Conservation (phyloP, 2,329 filamentous ascomycete species). For the Colletotrichum simmondsii region DNA sequence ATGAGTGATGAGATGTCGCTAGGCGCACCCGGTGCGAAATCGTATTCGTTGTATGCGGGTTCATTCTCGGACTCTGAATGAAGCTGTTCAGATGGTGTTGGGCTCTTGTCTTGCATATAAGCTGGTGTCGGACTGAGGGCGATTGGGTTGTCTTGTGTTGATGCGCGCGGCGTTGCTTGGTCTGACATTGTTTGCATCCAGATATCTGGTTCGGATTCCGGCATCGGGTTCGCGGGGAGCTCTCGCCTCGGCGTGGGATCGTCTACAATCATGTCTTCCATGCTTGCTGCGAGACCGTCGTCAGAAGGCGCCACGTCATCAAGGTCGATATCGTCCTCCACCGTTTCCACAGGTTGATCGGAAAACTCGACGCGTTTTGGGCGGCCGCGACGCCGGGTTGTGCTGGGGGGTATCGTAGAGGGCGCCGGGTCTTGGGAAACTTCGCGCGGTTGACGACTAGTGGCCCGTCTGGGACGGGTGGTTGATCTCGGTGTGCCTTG, state of each 20-base stretch:
- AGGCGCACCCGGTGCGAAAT: slow-evolving; percentile 25
- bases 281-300: slow-evolving; percentile 35
- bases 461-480: slow-evolving; percentile 36
- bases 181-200: slow-evolving; percentile 57
- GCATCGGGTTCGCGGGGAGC: background rate
- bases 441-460: slow-evolving; percentile 15
- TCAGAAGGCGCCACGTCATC: slow-evolving; percentile 14
- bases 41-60: slow-evolving; percentile 21
- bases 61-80: slow-evolving; percentile 27
- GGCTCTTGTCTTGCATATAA: slow-evolving; percentile 15
- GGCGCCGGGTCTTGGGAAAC: slow-evolving; percentile 20
- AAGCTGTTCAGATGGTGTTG: slow-evolving; percentile 22
- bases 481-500: slow-evolving; percentile 46
- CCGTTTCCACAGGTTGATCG: slow-evolving; percentile 37
- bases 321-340: slow-evolving; percentile 33
- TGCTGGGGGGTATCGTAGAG: slow-evolving; percentile 7
- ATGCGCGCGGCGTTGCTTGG: slow-evolving; percentile 47
- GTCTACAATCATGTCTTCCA: slow-evolving; percentile 44
- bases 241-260: slow-evolving; percentile 40
- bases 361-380: slow-evolving; percentile 29
- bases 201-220: slow-evolving; percentile 54
- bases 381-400: slow-evolving; percentile 16
- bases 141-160: slow-evolving; percentile 17
- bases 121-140: slow-evolving; percentile 7
- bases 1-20: slow-evolving; percentile 28